These are phyloP conservation scores for Pleurotus salmoneostramineus DNA, from an alignment of 768 basidiomycete genomes.

Conservation along the genomic window DNA sequence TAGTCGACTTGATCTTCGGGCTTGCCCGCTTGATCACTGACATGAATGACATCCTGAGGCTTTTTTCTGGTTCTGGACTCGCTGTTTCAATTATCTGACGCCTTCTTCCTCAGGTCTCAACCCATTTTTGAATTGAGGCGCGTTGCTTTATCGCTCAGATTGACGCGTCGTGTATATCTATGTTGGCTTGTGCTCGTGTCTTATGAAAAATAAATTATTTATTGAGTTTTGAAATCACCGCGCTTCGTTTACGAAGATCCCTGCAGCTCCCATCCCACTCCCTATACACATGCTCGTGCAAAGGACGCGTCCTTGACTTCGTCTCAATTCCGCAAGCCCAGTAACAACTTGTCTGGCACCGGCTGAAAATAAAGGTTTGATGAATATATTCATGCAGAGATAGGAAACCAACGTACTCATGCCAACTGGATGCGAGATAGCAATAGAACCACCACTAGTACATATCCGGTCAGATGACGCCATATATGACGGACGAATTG, in stretches of 20 bases:
- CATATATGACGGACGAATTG: neutral
- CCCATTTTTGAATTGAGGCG: too few relatives aligned
- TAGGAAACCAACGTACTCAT: constrained; percentile 58
- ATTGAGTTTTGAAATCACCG: constrained; percentile 8
- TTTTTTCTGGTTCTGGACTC: constrained; percentile 35
- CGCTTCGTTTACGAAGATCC: constrained; percentile 73
- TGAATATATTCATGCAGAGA: neutral
- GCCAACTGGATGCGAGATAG: constrained; percentile 76
- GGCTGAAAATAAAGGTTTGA: constrained; percentile 35
- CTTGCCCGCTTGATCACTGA: constrained; percentile 58
- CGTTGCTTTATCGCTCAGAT: too few relatives aligned
- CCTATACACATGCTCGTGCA: constrained; percentile 81
- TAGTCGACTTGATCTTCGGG: constrained; percentile 70
- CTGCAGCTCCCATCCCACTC: constrained; percentile 87
- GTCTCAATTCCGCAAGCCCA: constrained; percentile 76
- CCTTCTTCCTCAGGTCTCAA: neutral
- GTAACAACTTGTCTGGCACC: constrained; percentile 86
- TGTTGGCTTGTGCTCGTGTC: too few relatives aligned
- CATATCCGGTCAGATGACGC: neutral
- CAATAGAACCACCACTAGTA: constrained; percentile 78
- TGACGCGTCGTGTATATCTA: too few relatives aligned
- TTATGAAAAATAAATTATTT: too few relatives aligned
- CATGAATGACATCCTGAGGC: constrained; percentile 85
- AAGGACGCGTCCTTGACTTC: constrained; percentile 63
- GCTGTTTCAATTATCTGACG: constrained; percentile 3